A percentile compares a stretch with the other conserved stretches of the same genome.
Evolutionary conservation across 2,329 filamentous ascomycete species (phyloP).

Genomic region (Penicillium sp.): DNA sequence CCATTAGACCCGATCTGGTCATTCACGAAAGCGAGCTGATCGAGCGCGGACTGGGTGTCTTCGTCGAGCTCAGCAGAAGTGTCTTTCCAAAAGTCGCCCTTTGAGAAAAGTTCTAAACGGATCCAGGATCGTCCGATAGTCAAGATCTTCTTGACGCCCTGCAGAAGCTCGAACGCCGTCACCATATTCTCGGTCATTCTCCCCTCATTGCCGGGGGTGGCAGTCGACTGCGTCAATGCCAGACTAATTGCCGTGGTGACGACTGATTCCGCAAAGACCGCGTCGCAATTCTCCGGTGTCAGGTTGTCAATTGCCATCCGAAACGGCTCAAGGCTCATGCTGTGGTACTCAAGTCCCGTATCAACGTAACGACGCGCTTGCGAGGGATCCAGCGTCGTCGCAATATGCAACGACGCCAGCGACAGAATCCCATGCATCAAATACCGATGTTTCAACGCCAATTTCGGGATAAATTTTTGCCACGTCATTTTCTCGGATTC

Average conservation of each 20-base stretch:
- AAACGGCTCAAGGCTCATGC: slow-evolving; percentile 29
- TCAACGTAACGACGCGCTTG: slow-evolving; percentile 27
- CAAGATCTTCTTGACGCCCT: slow-evolving; percentile 33
- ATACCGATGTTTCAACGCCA: slow-evolving; percentile 38
- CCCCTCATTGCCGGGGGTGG: slow-evolving; percentile 9
- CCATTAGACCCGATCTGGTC: slow-evolving; percentile 17
- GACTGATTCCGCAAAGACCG: slow-evolving; percentile 32
- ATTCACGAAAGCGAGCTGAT: slow-evolving; percentile 20
- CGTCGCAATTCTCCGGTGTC: slow-evolving; percentile 32
- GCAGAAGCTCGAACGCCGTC: slow-evolving; percentile 31
- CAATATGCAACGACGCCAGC: slow-evolving; percentile 40
- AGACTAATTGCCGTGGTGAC: slow-evolving; percentile 32
- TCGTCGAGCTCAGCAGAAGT: slow-evolving; percentile 25
- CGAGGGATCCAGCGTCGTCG: slow-evolving; percentile 24
- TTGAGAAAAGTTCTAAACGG: slow-evolving; percentile 54
- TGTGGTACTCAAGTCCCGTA: slow-evolving; percentile 31
- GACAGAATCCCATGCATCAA: slow-evolving; percentile 42
- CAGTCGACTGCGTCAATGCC: slow-evolving; percentile 27
- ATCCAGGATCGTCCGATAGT: slow-evolving; percentile 36
- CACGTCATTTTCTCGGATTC: slow-evolving; percentile 31
- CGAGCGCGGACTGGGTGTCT: slow-evolving; percentile 24
- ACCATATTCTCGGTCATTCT: slow-evolving; percentile 31
- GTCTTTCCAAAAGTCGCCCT: slow-evolving; percentile 52
- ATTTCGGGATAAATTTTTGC: slow-evolving; percentile 37
- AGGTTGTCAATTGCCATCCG: slow-evolving; percentile 30